Evolutionary conservation across 441 rosid species (phyloP), one percentile per base, ranked within the genome.

Genomic region (Dalechampia spathulata): DNA sequence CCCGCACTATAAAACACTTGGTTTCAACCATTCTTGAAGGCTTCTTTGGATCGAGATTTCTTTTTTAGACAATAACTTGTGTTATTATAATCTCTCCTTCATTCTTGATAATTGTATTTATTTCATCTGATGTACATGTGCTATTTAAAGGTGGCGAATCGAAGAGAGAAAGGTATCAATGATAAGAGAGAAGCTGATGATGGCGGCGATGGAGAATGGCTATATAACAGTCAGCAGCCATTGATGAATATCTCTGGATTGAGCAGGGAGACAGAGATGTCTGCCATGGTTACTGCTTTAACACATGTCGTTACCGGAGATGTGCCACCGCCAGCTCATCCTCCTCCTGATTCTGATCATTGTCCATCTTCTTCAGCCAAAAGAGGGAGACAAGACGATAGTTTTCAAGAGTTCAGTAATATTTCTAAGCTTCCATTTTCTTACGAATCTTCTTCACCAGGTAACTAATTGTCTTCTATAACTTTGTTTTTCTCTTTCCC

Each of bases 301-400:
- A 66, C 69, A 2, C 83, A 68, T 25, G 90, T 83, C 7, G 78
- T 83, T n/a, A 55, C 81, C 2, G 85, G 89, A 11, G 73, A 73
- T 14, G 65, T 63, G 25, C 72, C 74, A 0, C n/a, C n/a, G n/a
- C 14, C 20, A 0, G 9, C 17, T 10, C n/a, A 16, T 26, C 1
- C 5, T 50, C 19, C 25, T 17, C 0, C 43, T 11, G 42, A 27
- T 20, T 11, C 37, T 12, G 57, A 40, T 4, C 22, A 23, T n/a
- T 10, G 42, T 16, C 38, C 56, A 5, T 16, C 46, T 22, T 19
- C 55, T 4, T 58, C 68, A 1, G 50, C 48, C 7, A 77, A 77
- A 43, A 68, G 78, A 54, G 63, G 44, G 7, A 65, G 72, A 34
- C 75, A 65, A 41, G 73, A 54, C 8, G 67, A 63, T 3, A 51